These are phyloP conservation scores for Aspergillus bombycis DNA, from an alignment of 2,329 filamentous ascomycete genomes.

Conservation along the genomic window DNA sequence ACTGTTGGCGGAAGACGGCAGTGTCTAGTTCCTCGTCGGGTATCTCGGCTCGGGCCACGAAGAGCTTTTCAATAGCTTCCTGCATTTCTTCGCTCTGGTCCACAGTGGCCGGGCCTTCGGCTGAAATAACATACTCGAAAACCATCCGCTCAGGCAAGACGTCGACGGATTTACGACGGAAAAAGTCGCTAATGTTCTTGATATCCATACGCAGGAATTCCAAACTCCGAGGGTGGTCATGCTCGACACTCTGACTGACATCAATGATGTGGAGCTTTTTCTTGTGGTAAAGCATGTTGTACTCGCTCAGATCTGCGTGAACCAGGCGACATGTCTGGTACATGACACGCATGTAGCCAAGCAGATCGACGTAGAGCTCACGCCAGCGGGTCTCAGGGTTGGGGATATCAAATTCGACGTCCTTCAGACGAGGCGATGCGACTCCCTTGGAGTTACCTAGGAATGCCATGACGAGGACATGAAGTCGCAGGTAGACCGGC, in stretches of 20 bases:
- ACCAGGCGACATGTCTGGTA: slow-evolving; percentile 92
- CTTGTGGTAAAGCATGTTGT: slow-evolving; percentile 92
- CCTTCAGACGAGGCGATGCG: slow-evolving; percentile 84
- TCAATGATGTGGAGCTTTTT: slow-evolving; percentile 89
- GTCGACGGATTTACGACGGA: slow-evolving; percentile 81
- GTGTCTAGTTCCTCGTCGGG: slow-evolving; percentile 71
- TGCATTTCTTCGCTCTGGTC: slow-evolving; percentile 58
- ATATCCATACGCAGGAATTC: slow-evolving; percentile 98
- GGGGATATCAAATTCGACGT: slow-evolving; percentile 73
- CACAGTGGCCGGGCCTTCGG: slow-evolving; percentile 52
- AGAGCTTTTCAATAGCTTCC: slow-evolving; percentile 67
- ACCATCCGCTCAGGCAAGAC: slow-evolving; percentile 76
- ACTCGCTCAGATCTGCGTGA: slow-evolving; percentile 96
- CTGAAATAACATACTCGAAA: slow-evolving; percentile 78
- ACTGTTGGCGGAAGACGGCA: slow-evolving; percentile 92
- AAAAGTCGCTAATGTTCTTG: slow-evolving; percentile 95
- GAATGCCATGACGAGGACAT: slow-evolving; percentile 94
- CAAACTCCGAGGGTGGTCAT: slow-evolving; percentile 87
- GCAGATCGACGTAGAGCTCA: slow-evolving; percentile 76
- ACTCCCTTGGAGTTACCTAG: slow-evolving; percentile 84
- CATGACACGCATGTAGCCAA: slow-evolving; percentile 88
- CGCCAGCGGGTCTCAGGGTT: slow-evolving; percentile 75
- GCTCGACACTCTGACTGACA: slow-evolving; percentile 95
- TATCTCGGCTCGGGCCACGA: slow-evolving; percentile 56
- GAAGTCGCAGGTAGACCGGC: slow-evolving; percentile 84